These are phyloP conservation scores for Albizia julibrissin DNA, from an alignment of 306 rosid species.

Conservation along the genomic window DNA sequence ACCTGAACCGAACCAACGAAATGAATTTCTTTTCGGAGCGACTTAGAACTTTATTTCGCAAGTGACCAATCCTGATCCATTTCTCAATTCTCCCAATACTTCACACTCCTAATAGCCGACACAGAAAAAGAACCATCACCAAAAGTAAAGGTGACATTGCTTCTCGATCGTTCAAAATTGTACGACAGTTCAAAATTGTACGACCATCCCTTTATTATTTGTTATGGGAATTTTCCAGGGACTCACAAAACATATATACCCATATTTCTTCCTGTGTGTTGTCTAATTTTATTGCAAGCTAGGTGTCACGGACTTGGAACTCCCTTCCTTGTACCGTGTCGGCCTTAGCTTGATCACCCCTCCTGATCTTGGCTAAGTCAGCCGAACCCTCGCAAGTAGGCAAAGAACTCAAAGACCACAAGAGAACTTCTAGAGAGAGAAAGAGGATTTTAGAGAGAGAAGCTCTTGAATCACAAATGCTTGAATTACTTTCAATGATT, in stretches of 20 bases:
- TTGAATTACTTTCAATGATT: too few species aligned
- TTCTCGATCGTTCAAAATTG: not conserved
- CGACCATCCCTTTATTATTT: not conserved
- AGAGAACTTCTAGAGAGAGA: too few species aligned
- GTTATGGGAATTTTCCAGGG: not conserved
- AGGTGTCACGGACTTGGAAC: too few species aligned
- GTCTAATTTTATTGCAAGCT: not conserved
- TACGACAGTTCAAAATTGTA: not conserved
- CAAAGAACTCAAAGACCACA: too few species aligned
- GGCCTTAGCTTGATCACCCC: too few species aligned
- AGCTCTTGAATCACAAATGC: too few species aligned
- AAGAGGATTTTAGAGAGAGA: too few species aligned
- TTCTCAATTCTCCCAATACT: not conserved
- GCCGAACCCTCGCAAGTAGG: too few species aligned
- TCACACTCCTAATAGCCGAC: not conserved
- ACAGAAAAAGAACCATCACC: not conserved
- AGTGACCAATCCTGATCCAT: not conserved
- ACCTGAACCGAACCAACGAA: not conserved
- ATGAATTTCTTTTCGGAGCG: not conserved
- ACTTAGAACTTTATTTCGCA: not conserved
- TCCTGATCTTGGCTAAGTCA: too few species aligned
- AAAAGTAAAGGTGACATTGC: not conserved
- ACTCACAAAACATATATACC: not conserved
- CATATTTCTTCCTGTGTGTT: too few species aligned
- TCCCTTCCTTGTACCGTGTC: too few species aligned